These are phyloP conservation scores for Pharus latifolius DNA, from an alignment of 176 grass and related monocot genomes.

Conservation along the genomic window DNA sequence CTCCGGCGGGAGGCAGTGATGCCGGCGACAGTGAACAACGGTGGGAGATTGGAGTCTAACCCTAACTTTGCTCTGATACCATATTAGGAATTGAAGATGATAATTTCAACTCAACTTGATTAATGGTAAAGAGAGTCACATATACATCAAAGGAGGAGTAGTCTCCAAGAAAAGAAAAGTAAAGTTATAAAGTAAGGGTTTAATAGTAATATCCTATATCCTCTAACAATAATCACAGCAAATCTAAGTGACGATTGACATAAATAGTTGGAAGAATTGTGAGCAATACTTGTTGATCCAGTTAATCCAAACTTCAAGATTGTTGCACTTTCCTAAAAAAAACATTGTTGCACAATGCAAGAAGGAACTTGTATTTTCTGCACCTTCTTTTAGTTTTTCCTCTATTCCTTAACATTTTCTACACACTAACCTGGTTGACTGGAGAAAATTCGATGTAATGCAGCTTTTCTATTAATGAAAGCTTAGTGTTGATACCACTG, in stretches of 20 bases:
- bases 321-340: no score
- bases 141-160: no score
- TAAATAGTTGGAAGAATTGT: neutral
- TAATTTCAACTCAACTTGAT: no score
- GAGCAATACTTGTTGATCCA: neutral
- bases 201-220: no score
- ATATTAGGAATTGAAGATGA: no score
- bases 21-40: no score
- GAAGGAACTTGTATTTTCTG: neutral
- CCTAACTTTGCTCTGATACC: no score
- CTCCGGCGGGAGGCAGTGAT: no score
- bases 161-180: no score
- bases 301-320: neutral
- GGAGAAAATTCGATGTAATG: neutral
- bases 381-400: neutral
- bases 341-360: neutral
- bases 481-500: neutral
- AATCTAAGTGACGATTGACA: neutral
- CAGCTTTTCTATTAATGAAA: neutral
- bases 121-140: no score
- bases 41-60: no score
- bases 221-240: neutral
- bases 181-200: no score
- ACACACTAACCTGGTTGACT: slow-evolving; percentile 2
- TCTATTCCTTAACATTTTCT: neutral